Percentiles rank a stretch among this genome's conserved stretches.
phyloP scores from a whole-genome alignment of 1,139 yeast genomes.

The Pichia sp. region DNA sequence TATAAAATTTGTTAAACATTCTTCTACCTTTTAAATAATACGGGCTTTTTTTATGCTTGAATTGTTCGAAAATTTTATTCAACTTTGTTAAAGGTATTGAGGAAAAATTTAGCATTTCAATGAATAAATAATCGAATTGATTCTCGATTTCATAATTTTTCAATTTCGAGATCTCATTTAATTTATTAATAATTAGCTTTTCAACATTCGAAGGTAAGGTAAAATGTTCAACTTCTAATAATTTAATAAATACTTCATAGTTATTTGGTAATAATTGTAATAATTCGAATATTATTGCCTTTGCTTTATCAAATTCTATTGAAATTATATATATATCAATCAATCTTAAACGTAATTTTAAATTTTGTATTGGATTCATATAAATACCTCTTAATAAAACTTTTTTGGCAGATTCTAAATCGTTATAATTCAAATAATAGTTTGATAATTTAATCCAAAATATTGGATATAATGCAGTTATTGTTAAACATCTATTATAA shows the following conservation, averaged over 20 bases:
- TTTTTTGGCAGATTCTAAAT: conserved; percentile 34
- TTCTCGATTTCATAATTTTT: conserved; percentile 14
- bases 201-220: conserved; percentile 9
- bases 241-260: conserved; percentile 34
- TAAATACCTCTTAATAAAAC: conserved; percentile 33
- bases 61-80: conserved; percentile 8
- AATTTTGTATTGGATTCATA: conserved; percentile 25
- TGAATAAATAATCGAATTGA: conserved; percentile 26
- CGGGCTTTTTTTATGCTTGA: conserved; percentile 6
- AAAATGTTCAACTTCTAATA: conserved; percentile 36
- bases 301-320: conserved; percentile 34
- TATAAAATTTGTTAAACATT: conserved; percentile 13
- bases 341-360: conserved; percentile 33
- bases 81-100: conserved; percentile 9
- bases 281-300: conserved; percentile 31
- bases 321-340: conserved; percentile 36
- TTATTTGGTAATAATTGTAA: conserved; percentile 32
- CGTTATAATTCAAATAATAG: conserved; percentile 32
- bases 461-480: conserved; percentile 46
- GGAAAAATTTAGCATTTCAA: conserved; percentile 20
- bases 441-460: conserved; percentile 63
- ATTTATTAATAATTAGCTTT: conserved; percentile 7
- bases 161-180: conserved; percentile 6
- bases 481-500: conserved; percentile 54
- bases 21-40: conserved; percentile 11